Evolutionary conservation across 2,329 filamentous ascomycete species (phyloP).

Genomic region (Fusarium armeniacum): DNA sequence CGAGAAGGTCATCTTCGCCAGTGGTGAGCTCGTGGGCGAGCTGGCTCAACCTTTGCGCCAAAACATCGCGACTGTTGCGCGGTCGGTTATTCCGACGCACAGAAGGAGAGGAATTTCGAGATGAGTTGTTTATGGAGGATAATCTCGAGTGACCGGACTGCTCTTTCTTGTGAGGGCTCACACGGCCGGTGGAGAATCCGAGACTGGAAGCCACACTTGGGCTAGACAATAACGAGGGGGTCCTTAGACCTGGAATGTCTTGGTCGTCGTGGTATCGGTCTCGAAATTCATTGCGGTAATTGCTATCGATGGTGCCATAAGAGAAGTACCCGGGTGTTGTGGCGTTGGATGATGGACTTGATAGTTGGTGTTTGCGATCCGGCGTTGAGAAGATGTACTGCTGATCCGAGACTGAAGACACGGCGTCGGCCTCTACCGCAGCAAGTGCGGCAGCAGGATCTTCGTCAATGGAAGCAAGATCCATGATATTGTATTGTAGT

Average conservation of each 20-base stretch:
- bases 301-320: slow-evolving; percentile 32
- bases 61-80: slow-evolving; percentile 54
- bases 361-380: slow-evolving; percentile 45
- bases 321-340: slow-evolving; percentile 47
- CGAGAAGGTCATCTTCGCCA: slow-evolving; percentile 52
- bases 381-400: slow-evolving; percentile 48
- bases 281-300: slow-evolving; percentile 47
- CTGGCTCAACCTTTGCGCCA: slow-evolving; percentile 59
- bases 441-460: slow-evolving; percentile 48
- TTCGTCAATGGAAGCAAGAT: slow-evolving; percentile 48
- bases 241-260: slow-evolving; percentile 44
- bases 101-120: slow-evolving; percentile 47
- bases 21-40: slow-evolving; percentile 57
- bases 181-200: slow-evolving; percentile 50
- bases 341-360: slow-evolving; percentile 35
- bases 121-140: slow-evolving; percentile 42
- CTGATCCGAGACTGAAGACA: slow-evolving; percentile 40
- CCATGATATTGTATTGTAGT: slow-evolving; percentile 35
- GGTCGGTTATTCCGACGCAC: slow-evolving; percentile 31
- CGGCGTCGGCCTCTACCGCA: slow-evolving; percentile 44
- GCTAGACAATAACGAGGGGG: slow-evolving; percentile 53
- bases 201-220: slow-evolving; percentile 55
- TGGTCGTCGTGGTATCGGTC: slow-evolving; percentile 47
- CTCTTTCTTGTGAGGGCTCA: slow-evolving; percentile 53
- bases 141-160: slow-evolving; percentile 45